Percentiles rank a stretch among this genome's conserved stretches.
Conservation (phyloP, 306 rosid genomes). For the Argentina anserina region DNA sequence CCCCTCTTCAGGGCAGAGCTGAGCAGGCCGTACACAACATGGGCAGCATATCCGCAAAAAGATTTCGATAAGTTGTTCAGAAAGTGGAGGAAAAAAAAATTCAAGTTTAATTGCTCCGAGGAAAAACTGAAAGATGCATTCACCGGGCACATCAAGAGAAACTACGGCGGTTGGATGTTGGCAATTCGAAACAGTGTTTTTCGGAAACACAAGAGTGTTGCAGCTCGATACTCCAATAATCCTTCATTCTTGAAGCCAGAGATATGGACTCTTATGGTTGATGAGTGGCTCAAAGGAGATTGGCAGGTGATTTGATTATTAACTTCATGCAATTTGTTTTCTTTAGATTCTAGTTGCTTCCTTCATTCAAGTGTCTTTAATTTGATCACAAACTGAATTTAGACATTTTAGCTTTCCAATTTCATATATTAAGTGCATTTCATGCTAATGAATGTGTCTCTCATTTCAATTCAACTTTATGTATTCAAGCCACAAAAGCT, state of each 20-base stretch:
- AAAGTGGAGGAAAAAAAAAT: background rate
- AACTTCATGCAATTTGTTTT: too few species aligned
- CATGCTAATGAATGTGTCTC: too few species aligned
- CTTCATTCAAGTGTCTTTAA: too few species aligned
- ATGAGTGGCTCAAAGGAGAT: background rate
- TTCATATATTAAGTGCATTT: too few species aligned
- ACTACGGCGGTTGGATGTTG: background rate
- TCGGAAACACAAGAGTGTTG: background rate
- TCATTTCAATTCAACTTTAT: too few species aligned
- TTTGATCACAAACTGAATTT: too few species aligned
- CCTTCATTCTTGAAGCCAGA: background rate
- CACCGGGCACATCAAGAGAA: background rate
- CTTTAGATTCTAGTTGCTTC: too few species aligned
- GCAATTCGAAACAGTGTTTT: background rate
- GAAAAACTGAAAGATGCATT: background rate
- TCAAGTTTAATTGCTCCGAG: background rate
- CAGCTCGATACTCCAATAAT: background rate
- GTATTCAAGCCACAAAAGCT: too few species aligned
- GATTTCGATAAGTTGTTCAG: too few species aligned
- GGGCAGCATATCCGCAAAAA: background rate
- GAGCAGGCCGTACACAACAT: background rate
- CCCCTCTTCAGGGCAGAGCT: background rate
- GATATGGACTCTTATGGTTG: background rate
- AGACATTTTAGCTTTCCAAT: too few species aligned
- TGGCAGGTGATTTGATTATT: background rate